Conservation (phyloP, 2,329 filamentous ascomycete genomes). For the Aspergillus sp. region DNA sequence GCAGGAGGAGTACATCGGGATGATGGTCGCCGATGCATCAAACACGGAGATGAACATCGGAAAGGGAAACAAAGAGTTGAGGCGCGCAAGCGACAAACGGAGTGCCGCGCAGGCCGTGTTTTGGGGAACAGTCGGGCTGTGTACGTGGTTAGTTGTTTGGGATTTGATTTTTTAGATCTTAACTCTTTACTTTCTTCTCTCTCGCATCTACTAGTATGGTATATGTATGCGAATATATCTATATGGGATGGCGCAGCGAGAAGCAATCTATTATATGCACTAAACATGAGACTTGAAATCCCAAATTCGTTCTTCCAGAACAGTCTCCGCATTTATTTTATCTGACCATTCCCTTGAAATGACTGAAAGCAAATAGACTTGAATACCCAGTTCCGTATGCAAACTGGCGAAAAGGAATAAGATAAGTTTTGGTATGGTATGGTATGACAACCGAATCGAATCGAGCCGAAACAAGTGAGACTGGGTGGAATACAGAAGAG, state of each 20-base stretch:
- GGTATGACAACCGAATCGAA: not conserved
- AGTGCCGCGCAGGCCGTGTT: slow-evolving; percentile 77
- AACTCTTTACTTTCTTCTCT: not conserved
- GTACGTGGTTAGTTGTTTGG: slow-evolving; percentile 73
- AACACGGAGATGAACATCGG: slow-evolving; percentile 83
- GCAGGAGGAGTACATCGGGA: slow-evolving; percentile 85
- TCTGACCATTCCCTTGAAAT: not conserved
- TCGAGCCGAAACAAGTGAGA: not conserved
- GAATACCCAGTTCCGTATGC: not conserved
- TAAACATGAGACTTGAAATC: too few species aligned
- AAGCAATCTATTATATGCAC: too few species aligned
- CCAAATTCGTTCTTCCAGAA: too few species aligned
- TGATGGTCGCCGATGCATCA: slow-evolving; percentile 80
- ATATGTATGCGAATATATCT: too few species aligned
- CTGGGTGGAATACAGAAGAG: not conserved
- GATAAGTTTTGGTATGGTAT: not conserved
- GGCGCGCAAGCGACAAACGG: slow-evolving; percentile 71
- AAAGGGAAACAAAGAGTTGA: slow-evolving; percentile 86
- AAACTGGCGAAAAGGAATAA: not conserved
- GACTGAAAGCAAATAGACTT: not conserved
- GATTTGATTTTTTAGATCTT: slow-evolving; percentile 61
- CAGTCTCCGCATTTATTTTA: too few species aligned
- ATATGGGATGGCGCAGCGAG: too few species aligned
- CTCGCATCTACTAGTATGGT: too few species aligned
- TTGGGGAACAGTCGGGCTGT: slow-evolving; percentile 74